A percentile compares a stretch with the other conserved stretches of the same genome.
phyloP scores from a whole-genome alignment of 768 basidiomycete genomes.

The Baorangia bicolor region DNA sequence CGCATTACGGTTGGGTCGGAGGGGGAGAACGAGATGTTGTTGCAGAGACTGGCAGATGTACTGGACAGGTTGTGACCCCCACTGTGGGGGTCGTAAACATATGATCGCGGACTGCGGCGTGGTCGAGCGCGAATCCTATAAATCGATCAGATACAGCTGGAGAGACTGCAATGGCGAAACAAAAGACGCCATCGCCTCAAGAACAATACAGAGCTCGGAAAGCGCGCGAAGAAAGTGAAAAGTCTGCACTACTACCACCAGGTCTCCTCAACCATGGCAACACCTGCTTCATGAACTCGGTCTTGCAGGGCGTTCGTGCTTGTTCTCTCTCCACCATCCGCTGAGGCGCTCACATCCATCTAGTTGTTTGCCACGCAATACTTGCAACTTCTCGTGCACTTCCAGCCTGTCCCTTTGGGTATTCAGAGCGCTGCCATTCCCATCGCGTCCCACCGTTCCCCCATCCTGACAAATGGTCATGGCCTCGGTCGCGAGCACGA shows the following conservation, averaged over 20 bases:
- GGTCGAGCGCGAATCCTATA: neutral
- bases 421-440: constrained; percentile 41
- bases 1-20: constrained; percentile 87
- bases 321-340: neutral
- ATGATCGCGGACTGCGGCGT: neutral
- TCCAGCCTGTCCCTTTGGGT: constrained; percentile 45
- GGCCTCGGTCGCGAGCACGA: constrained; percentile 50
- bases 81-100: neutral
- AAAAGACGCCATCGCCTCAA: constrained; percentile 58
- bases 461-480: constrained; percentile 63
- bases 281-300: constrained; percentile 97
- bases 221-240: constrained; percentile 62
- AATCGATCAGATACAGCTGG: neutral
- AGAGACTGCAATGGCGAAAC: constrained; percentile 41
- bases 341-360: neutral
- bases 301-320: constrained; percentile 76
- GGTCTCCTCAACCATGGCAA: constrained; percentile 81
- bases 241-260: constrained; percentile 61
- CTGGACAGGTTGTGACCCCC: neutral
- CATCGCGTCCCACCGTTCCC: constrained; percentile 54
- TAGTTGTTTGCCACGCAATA: constrained; percentile 69
- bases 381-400: constrained; percentile 56
- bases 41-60: constrained; percentile 46
- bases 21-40: constrained; percentile 66
- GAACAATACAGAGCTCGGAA: constrained; percentile 60